Percentiles rank a stretch among this genome's conserved stretches.
These are phyloP conservation scores for Serendipita vermifera DNA, from an alignment of 768 basidiomycete species.

Conservation along the genomic window DNA sequence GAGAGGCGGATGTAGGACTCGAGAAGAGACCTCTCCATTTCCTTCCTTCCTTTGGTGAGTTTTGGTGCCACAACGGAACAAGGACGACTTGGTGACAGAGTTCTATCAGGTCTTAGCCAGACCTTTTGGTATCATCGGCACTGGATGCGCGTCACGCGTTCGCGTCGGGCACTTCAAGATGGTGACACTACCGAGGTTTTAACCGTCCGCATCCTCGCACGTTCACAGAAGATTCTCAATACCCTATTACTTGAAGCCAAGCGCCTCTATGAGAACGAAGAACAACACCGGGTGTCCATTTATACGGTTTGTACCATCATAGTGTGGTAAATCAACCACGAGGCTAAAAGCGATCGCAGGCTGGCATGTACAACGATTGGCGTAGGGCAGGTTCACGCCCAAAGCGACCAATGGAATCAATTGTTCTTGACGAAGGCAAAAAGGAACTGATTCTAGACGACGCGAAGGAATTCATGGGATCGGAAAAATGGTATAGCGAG, in stretches of 20 bases:
- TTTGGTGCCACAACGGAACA: too few species aligned
- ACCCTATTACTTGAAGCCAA: conserved; percentile 44
- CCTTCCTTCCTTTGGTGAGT: conserved; percentile 15
- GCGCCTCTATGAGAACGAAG: conserved; percentile 36
- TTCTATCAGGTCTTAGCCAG: conserved; percentile 13
- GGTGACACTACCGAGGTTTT: conserved; percentile 11
- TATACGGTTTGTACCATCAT: conserved; percentile 24
- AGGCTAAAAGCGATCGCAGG: conserved; percentile 15
- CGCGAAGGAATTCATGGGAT: conserved; percentile 53
- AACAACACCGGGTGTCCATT: conserved; percentile 39
- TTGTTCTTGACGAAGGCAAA: conserved; percentile 44
- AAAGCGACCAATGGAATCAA: conserved; percentile 53
- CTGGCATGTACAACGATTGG: conserved; percentile 37
- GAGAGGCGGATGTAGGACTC: not conserved
- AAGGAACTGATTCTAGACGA: conserved; percentile 54
- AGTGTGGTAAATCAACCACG: not conserved
- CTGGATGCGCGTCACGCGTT: conserved; percentile 15
- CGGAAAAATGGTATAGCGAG: conserved; percentile 57
- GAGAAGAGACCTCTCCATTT: conserved; percentile 11
- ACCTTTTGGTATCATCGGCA: conserved; percentile 13
- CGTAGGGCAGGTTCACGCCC: conserved; percentile 40
- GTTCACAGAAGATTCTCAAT: conserved; percentile 34
- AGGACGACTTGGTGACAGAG: not conserved
- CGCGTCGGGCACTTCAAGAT: conserved; percentile 11
- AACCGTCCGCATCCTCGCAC: conserved; percentile 33